Evolutionary conservation across 108 stramenopile genomes (phyloP).

Genomic region (Cylindrotheca fusiformis): DNA sequence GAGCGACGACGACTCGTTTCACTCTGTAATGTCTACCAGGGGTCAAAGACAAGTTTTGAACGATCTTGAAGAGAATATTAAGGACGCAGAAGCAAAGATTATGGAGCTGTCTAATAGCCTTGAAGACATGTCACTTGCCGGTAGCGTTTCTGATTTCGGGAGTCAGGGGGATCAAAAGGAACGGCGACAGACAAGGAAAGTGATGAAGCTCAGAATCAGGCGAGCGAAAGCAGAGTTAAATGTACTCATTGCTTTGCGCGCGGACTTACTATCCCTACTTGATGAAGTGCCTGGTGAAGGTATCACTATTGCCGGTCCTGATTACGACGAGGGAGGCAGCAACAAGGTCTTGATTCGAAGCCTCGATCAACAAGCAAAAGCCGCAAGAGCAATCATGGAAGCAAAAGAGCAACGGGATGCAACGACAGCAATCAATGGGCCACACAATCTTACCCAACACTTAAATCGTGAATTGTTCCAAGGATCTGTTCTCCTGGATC

Average conservation of each 20-base stretch:
- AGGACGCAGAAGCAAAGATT: slow-evolving; percentile 21
- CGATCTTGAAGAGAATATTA: slow-evolving; percentile 36
- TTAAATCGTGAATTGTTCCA: slow-evolving; percentile 36
- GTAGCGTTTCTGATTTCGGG: slow-evolving; percentile 3
- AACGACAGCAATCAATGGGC: neutral
- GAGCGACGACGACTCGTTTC: slow-evolving; percentile 56
- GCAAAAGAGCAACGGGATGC: slow-evolving; percentile 22
- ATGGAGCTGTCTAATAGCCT: slow-evolving; percentile 12
- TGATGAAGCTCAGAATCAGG: slow-evolving; percentile 22
- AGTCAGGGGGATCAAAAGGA: slow-evolving; percentile 3
- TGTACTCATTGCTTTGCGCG: slow-evolving; percentile 32
- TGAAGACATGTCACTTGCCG: slow-evolving; percentile 1
- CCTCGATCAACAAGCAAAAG: slow-evolving; percentile 17
- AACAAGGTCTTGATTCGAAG: slow-evolving; percentile 3
- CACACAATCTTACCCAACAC: slow-evolving; percentile 20
- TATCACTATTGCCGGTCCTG: neutral
- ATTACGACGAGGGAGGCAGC: neutral
- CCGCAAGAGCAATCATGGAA: slow-evolving; percentile 16
- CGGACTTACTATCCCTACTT: slow-evolving; percentile 23
- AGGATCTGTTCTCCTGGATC: slow-evolving; percentile 22
- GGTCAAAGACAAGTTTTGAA: slow-evolving; percentile 36
- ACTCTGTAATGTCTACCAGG: slow-evolving; percentile 51
- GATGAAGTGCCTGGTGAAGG: neutral
- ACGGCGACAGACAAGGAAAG: slow-evolving; percentile 6
- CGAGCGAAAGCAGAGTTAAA: slow-evolving; percentile 45